Conservation (phyloP, 2,329 filamentous ascomycete species). For the Colletotrichum musae region DNA sequence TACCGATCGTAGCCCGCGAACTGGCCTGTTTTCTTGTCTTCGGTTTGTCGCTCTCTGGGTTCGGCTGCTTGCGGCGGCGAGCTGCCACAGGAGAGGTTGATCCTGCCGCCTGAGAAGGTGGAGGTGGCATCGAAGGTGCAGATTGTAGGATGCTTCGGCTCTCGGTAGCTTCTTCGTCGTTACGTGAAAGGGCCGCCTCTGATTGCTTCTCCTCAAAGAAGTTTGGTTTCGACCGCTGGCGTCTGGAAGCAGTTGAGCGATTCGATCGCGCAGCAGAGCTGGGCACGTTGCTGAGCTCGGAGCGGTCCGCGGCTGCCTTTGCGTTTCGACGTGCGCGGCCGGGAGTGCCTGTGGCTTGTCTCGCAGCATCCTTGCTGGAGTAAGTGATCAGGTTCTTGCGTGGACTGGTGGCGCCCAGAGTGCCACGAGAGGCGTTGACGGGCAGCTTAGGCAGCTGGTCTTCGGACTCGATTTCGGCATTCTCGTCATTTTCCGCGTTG, state of each 20-base stretch:
- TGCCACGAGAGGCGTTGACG: constrained; percentile 1
- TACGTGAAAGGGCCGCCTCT: constrained; percentile 41
- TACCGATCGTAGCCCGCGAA: too few relatives aligned
- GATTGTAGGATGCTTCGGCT: neutral
- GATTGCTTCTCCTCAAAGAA: constrained; percentile 55
- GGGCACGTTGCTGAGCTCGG: constrained; percentile 38
- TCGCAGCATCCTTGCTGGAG: constrained; percentile 51
- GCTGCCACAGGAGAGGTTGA: too few relatives aligned
- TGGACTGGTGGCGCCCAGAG: constrained; percentile 11
- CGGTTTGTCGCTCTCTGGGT: too few relatives aligned
- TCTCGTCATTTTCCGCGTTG: constrained; percentile 35
- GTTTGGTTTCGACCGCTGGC: constrained; percentile 58
- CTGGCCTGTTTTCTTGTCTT: too few relatives aligned
- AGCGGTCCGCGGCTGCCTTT: constrained; percentile 28
- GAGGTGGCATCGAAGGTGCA: too few relatives aligned
- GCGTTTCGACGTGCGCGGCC: constrained; percentile 2
- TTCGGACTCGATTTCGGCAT: constrained; percentile 16
- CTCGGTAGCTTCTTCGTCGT: constrained; percentile 22
- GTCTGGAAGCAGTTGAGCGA: constrained; percentile 57
- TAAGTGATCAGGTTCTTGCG: constrained; percentile 49
- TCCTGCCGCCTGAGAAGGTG: too few relatives aligned
- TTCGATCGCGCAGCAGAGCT: constrained; percentile 33
- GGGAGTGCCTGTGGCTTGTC: constrained; percentile 46
- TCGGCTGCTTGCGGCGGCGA: too few relatives aligned
- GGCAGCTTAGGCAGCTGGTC: constrained; percentile 27